Evolutionary conservation across 2,329 filamentous ascomycete species (phyloP).

Genomic region (Tolypocladium cylindrosporum): DNA sequence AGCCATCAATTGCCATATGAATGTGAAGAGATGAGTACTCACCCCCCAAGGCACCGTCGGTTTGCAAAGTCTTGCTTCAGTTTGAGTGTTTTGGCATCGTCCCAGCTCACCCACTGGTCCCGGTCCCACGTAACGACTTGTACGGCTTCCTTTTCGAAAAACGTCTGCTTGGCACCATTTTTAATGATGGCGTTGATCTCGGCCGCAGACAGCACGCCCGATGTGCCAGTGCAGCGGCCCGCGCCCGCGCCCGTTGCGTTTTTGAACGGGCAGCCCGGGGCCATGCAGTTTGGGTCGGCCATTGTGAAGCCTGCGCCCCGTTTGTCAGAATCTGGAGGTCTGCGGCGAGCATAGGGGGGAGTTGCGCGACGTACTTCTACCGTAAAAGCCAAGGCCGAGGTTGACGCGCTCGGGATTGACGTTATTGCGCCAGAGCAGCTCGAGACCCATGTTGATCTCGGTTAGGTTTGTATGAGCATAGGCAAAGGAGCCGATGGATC

Average conservation of each 20-base stretch:
- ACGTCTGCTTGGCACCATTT: constrained; percentile 7
- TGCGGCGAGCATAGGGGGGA: no score
- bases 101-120: constrained; percentile 27
- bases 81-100: constrained; percentile 23
- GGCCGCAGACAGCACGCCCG: constrained; percentile 18
- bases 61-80: constrained; percentile 21
- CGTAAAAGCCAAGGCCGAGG: constrained; percentile 37
- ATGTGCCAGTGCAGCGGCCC: constrained; percentile 17
- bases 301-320: constrained; percentile 15
- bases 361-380: constrained; percentile 5
- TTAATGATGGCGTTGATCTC: constrained; percentile 21
- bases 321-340: no score
- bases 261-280: constrained; percentile 18
- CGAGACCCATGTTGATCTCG: constrained; percentile 30
- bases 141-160: constrained; percentile 16
- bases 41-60: constrained; percentile 13
- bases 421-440: constrained; percentile 37
- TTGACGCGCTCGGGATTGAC: constrained; percentile 29
- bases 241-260: constrained; percentile 8
- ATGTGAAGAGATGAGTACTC: not conserved
- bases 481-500: constrained; percentile 9
- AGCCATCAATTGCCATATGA: no score
- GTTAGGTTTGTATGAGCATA: constrained; percentile 35
- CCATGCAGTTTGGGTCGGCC: constrained; percentile 12
- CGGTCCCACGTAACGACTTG: constrained; percentile 19